phyloP scores from a whole-genome alignment of 257 asterid species.

The Solanum peruvianum region DNA sequence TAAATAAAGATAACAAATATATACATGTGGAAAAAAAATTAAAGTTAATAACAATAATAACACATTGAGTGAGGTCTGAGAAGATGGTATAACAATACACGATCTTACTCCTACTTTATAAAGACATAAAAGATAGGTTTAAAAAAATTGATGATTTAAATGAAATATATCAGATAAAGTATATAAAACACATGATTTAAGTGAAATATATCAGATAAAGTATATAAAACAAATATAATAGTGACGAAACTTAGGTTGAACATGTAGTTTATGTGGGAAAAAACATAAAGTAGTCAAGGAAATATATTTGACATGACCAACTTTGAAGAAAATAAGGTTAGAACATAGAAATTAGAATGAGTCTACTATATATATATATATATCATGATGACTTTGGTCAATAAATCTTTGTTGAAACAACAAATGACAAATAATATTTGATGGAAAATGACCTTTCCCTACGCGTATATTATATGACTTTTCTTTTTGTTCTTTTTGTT shows the following conservation, averaged over 20 bases:
- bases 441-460: background rate
- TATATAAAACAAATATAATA: background rate
- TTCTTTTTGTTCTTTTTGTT: background rate
- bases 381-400: background rate
- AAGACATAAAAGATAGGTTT: background rate
- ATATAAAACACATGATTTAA: too few species aligned
- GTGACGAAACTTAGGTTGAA: background rate
- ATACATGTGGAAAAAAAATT: too few species aligned
- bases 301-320: background rate
- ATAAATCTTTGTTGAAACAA: background rate
- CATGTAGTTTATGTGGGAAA: background rate
- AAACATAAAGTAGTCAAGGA: background rate
- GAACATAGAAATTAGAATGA: background rate
- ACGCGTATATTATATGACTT: background rate
- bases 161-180: background rate
- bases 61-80: background rate
- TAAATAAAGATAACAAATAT: background rate
- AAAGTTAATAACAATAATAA: background rate
- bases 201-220: too few species aligned
- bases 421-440: background rate
- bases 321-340: background rate
- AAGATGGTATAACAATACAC: background rate
- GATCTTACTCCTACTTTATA: rapidly evolving
- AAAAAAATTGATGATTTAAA: background rate
- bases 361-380: background rate